phyloP scores from a whole-genome alignment of 148 eudicot genomes.

The Cornus kousa region DNA sequence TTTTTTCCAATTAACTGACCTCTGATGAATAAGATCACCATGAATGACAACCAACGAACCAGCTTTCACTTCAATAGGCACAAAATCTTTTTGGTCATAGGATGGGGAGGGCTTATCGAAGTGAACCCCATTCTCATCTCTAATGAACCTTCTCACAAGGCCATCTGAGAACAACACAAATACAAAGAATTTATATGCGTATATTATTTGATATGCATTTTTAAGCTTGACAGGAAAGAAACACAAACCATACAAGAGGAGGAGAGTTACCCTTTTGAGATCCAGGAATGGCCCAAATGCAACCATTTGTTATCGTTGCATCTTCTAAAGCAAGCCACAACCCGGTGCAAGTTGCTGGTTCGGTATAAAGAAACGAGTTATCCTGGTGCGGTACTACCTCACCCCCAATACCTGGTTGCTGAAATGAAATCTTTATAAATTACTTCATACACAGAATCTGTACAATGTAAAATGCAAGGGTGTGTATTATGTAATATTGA shows the following conservation, averaged over 20 bases:
- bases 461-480: not conserved
- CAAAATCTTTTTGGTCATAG: slow-evolving; percentile 74
- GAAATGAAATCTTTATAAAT: slow-evolving; percentile 25
- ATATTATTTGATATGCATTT: not conserved
- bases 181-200: not conserved
- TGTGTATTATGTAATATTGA: not conserved
- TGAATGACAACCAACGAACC: slow-evolving; percentile 90
- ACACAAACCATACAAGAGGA: not conserved
- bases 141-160: slow-evolving; percentile 80
- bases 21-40: slow-evolving; percentile 96
- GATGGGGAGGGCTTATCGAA: slow-evolving; percentile 82
- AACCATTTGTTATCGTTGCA: slow-evolving; percentile 77
- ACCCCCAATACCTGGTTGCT: slow-evolving; percentile 99
- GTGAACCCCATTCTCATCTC: slow-evolving; percentile 82
- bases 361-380: slow-evolving; percentile 87
- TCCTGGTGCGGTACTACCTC: slow-evolving; percentile 99
- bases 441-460: not conserved
- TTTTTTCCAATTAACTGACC: slow-evolving; percentile 36
- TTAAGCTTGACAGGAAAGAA: not conserved
- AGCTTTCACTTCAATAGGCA: slow-evolving; percentile 90
- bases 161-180: slow-evolving; percentile 47
- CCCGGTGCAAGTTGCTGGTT: slow-evolving; percentile 91
- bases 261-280: slow-evolving; percentile 68
- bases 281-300: slow-evolving; percentile 98
- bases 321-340: slow-evolving; percentile 98